Base-by-base conservation (phyloP, 2,329 filamentous ascomycete species). In the Xylariaceae sp. region DNA sequence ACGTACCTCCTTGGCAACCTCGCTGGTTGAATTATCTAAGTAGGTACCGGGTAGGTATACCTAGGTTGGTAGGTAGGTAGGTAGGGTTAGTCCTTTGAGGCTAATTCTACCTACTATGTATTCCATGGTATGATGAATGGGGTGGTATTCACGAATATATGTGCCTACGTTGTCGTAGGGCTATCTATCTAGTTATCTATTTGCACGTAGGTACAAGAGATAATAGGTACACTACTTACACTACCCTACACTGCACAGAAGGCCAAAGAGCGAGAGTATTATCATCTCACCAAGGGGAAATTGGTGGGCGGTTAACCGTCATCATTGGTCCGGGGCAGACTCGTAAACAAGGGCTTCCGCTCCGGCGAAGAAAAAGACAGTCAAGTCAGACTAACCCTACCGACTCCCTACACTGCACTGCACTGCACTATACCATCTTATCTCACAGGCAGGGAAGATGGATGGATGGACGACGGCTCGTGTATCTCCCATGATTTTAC, bases 341-440 rank as follows among this genome's bases (percentile, higher is more conserved):
- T 45, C 57, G 43, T 48, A 57, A 57, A 56, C 64, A 64, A 57
- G 59, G 61, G 57, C 61, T 50, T 53, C 47, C 44, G 32, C n/a
- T 37, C 35, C 43, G 46, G 34, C 47, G 39, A 56, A 19, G 19
- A 19, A 19, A 19, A 49, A 46, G 42, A 31, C 50, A 54, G 45
- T 43, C 44, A 43, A 26, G 3, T 26, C 29, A 8, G 29, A 31
- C 42, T 40, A 26, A 19, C 19, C 19, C 19, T 19, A 19, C 19
- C 19, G 19, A 19, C 19, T 19, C 39, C 12, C 39, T 40, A 40
- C 39, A 39, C 39, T 37, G 1, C 19, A 37, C 8, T 8, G 5
- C 32, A 11, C 35, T 37, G 35, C 35, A 11, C 8, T 7, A 37
- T 37, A 11, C 8, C 5, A 37, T 11, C 35, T 11, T 9, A 9